A percentile compares a stretch with the other conserved stretches of the same genome.
phyloP scores from a whole-genome alignment of 306 rosid species.

The Malus asiatica region DNA sequence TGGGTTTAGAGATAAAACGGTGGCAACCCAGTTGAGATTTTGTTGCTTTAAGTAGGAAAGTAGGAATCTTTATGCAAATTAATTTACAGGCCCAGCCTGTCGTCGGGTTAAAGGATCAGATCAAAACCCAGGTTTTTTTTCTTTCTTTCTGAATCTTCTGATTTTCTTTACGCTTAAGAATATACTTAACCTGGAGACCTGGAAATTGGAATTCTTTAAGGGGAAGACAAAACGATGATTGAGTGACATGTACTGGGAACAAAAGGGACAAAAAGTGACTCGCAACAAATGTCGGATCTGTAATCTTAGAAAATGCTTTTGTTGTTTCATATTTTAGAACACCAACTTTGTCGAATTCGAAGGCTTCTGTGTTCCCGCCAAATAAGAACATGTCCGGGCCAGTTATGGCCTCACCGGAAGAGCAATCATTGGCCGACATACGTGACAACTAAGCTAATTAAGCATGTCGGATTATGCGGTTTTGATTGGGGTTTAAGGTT shows the following conservation, averaged over 20 bases:
- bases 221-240: background rate
- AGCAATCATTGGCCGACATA: background rate
- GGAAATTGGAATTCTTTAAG: background rate
- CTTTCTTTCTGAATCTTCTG: background rate
- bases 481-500: background rate
- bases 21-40: constrained; percentile 14
- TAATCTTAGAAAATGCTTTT: background rate
- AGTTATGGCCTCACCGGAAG: background rate
- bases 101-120: background rate
- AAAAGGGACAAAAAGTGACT: background rate
- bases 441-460: background rate
- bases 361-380: background rate
- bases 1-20: constrained; percentile 5
- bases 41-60: background rate
- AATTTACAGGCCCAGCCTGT: background rate
- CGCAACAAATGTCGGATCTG: background rate
- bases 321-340: background rate
- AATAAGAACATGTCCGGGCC: background rate
- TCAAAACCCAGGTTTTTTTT: background rate
- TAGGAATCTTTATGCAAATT: background rate
- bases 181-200: background rate
- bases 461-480: background rate
- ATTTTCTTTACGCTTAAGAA: background rate
- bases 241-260: background rate
- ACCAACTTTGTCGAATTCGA: background rate